Evolutionary conservation across 306 rosid genomes (phyloP).

Genomic region (Cajanus cajan): DNA sequence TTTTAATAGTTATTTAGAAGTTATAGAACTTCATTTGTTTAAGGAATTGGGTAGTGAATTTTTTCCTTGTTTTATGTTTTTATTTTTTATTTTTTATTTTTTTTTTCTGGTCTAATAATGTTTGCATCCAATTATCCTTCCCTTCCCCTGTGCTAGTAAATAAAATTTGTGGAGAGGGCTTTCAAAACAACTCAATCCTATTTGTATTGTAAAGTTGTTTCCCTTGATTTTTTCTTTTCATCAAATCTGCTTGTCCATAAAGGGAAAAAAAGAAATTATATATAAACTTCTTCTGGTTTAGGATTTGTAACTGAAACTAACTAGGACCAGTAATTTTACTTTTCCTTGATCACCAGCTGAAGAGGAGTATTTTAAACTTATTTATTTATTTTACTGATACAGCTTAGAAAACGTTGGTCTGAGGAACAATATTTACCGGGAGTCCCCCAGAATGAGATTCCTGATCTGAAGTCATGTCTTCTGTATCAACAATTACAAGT

Average conservation of each 20-base stretch:
- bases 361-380: not conserved
- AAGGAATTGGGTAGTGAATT: not conserved
- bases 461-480: slow-evolving; percentile 88
- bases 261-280: not conserved
- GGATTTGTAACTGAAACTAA: slow-evolving; percentile 6
- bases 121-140: not conserved
- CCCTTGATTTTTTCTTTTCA: not conserved
- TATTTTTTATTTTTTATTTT: too few relatives aligned
- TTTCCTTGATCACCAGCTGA: slow-evolving; percentile 27
- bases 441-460: slow-evolving; percentile 79
- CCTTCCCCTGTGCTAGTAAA: slow-evolving; percentile 8
- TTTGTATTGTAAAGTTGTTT: slow-evolving; percentile 15
- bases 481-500: slow-evolving; percentile 87
- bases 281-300: slow-evolving; percentile 17
- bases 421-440: slow-evolving; percentile 70
- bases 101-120: not conserved
- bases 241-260: slow-evolving; percentile 7
- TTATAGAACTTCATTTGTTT: not conserved
- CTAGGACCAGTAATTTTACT: slow-evolving; percentile 8
- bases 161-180: not conserved
- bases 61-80: not conserved
- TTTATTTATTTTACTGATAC: slow-evolving; percentile 38
- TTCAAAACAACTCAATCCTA: slow-evolving; percentile 1
- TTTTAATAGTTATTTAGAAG: not conserved
- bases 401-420: slow-evolving; percentile 80